Percentiles rank a stretch among this genome's conserved stretches.
phyloP scores from a whole-genome alignment of 1,284 basidiomycete species.

The Gymnopus androsaceus region DNA sequence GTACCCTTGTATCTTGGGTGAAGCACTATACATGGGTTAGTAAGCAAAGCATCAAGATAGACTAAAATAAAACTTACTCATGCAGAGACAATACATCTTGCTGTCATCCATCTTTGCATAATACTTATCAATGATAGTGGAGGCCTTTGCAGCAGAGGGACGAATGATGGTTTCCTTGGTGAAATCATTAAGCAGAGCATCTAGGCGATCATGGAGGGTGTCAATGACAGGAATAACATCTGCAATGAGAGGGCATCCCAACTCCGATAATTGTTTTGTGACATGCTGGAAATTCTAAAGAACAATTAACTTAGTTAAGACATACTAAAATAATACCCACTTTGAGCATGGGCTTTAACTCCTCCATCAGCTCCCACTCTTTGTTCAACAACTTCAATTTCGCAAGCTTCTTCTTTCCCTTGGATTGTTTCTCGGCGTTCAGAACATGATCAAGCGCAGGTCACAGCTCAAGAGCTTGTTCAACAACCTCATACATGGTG shows the following conservation, averaged over 20 bases:
- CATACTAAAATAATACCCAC: not conserved
- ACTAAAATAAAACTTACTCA: slow-evolving; percentile 2
- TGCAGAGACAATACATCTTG: slow-evolving; percentile 16
- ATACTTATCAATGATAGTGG: slow-evolving; percentile 22
- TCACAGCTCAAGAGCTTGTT: slow-evolving; percentile 10
- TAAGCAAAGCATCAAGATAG: not conserved
- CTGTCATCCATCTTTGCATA: slow-evolving; percentile 23
- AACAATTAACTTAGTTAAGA: not conserved
- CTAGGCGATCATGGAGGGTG: slow-evolving; percentile 8
- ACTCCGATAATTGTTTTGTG: slow-evolving; percentile 10
- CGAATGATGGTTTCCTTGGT: not conserved
- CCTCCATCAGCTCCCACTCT: slow-evolving; percentile 11
- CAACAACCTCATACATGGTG: slow-evolving; percentile 12
- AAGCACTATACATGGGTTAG: slow-evolving; percentile 10
- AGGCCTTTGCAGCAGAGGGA: slow-evolving; percentile 12
- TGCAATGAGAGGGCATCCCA: slow-evolving; percentile 13
- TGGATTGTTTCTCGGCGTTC: not conserved
- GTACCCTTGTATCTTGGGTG: slow-evolving; percentile 14
- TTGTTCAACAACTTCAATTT: slow-evolving; percentile 1
- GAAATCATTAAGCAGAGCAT: slow-evolving; percentile 1
- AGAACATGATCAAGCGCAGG: slow-evolving; percentile 7
- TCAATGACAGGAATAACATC: slow-evolving; percentile 19
- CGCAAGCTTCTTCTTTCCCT: not conserved
- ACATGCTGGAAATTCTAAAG: slow-evolving; percentile 8
- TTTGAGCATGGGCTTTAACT: not conserved